Percentiles rank a stretch among this genome's conserved stretches.
Conservation (phyloP, 2,329 filamentous ascomycete species). For the Polychaeton citri region DNA sequence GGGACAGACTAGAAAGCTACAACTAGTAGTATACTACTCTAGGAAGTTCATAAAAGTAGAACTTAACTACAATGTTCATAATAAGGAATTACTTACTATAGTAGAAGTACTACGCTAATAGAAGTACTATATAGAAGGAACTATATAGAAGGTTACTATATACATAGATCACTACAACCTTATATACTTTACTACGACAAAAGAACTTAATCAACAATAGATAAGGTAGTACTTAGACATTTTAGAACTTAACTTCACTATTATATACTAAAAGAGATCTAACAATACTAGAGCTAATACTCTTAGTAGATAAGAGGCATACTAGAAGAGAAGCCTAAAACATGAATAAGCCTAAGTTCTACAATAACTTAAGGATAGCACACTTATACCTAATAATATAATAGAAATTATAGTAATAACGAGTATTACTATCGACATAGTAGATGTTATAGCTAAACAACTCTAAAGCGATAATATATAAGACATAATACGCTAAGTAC, state of each 20-base stretch:
- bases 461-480: too few relatives aligned
- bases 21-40: slow-evolving; percentile 12
- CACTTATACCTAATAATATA: too few relatives aligned
- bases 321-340: not conserved
- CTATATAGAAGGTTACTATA: slow-evolving; percentile 37
- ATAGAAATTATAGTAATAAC: too few relatives aligned
- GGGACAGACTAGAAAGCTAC: not conserved
- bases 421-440: too few relatives aligned
- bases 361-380: too few relatives aligned
- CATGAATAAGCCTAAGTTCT: not conserved
- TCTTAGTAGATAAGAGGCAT: not conserved
- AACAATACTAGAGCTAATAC: not conserved
- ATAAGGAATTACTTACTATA: not conserved
- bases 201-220: not conserved
- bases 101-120: not conserved
- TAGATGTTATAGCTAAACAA: too few relatives aligned
- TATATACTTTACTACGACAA: slow-evolving; percentile 14
- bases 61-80: not conserved
- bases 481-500: too few relatives aligned
- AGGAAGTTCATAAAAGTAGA: slow-evolving; percentile 33
- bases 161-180: slow-evolving; percentile 49
- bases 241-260: not conserved
- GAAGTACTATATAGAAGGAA: too few relatives aligned
- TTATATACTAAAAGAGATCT: not conserved
- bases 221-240: not conserved